These are phyloP conservation scores for Gnaphalium uliginosum DNA, from an alignment of 129 eudicot genomes.

Conservation along the genomic window DNA sequence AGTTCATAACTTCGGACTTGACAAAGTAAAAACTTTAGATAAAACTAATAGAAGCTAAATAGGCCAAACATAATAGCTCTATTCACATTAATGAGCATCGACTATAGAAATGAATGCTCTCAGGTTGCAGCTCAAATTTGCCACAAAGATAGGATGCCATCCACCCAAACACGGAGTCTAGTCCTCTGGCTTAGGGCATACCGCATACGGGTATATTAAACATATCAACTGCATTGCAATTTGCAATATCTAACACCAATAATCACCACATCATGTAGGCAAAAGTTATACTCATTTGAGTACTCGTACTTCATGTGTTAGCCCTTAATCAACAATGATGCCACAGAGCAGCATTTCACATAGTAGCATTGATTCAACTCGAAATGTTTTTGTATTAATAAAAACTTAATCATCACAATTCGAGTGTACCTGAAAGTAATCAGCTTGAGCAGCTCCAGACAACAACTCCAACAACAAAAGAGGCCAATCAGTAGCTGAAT, in stretches of 20 bases:
- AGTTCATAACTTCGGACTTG: background rate
- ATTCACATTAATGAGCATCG: background rate
- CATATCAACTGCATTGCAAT: constrained; percentile 1
- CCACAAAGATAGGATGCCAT: background rate
- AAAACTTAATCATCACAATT: background rate
- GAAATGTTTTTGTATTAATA: background rate
- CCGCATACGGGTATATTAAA: background rate
- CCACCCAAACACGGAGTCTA: background rate
- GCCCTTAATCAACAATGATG: constrained; percentile 1
- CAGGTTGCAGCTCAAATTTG: background rate
- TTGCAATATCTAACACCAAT: constrained; percentile 8
- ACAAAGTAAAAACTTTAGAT: background rate
- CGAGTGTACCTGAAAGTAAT: constrained; percentile 73
- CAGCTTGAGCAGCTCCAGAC: constrained; percentile 81
- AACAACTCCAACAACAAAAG: constrained; percentile 76
- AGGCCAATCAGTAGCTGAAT: constrained; percentile 97
- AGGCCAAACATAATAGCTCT: background rate
- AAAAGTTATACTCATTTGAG: constrained; percentile 10
- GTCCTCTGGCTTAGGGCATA: background rate
- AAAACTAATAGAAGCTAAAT: background rate
- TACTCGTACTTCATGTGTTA: constrained; percentile 5
- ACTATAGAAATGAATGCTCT: background rate
- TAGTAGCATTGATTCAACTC: background rate
- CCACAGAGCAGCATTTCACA: constrained; percentile 14
- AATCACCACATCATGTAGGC: background rate